Conservation (phyloP, 2,329 filamentous ascomycete species). For the Claviceps lovelessii region DNA sequence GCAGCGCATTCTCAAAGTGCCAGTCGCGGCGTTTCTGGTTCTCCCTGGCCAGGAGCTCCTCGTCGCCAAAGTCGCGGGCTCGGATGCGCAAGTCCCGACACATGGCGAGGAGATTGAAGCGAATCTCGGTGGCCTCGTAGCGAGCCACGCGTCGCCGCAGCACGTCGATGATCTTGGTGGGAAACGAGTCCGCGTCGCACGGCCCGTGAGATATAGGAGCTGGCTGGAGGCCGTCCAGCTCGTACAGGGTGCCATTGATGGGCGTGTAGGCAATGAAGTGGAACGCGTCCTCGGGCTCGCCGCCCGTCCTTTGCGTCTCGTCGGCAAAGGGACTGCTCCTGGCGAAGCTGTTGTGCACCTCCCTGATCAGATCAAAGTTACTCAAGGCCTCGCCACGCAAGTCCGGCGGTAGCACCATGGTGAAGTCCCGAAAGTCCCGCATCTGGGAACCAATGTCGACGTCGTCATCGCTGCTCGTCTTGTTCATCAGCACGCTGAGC, state of each 20-base stretch:
- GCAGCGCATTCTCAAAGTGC: constrained; percentile 87
- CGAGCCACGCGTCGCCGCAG: constrained; percentile 69
- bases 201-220: constrained; percentile 79
- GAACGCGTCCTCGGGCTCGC: constrained; percentile 74
- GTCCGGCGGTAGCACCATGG: constrained; percentile 66
- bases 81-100: constrained; percentile 66
- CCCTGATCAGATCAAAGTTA: constrained; percentile 54
- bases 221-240: constrained; percentile 87
- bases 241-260: constrained; percentile 69
- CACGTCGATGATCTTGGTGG: constrained; percentile 70
- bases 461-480: constrained; percentile 41
- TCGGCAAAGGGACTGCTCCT: constrained; percentile 81
- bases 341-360: constrained; percentile 83
- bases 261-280: constrained; percentile 95
- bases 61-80: constrained; percentile 70
- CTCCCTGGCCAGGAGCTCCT: constrained; percentile 63
- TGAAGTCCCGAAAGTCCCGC: constrained; percentile 74
- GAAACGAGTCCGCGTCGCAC: constrained; percentile 58
- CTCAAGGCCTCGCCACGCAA: constrained; percentile 46
- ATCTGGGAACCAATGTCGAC: constrained; percentile 62
- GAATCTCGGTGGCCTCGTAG: constrained; percentile 77
- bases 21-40: constrained; percentile 72
- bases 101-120: constrained; percentile 92
- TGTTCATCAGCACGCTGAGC: constrained; percentile 81
- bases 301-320: constrained; percentile 57